These are phyloP conservation scores for Solanum ossicruentum DNA, from an alignment of 257 asterid species.

Conservation along the genomic window DNA sequence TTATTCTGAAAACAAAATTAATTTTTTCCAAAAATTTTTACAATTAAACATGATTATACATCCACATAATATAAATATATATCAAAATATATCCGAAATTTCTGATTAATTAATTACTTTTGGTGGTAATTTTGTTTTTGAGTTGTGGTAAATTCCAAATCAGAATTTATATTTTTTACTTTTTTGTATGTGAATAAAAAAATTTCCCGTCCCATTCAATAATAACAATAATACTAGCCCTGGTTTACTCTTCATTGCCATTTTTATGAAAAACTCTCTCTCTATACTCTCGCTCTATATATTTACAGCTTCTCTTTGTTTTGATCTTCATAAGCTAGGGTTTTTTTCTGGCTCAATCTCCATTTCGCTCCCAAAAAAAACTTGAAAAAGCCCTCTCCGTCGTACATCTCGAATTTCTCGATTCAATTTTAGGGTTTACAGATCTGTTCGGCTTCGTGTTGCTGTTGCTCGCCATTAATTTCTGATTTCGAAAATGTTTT, in stretches of 20 bases:
- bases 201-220: too few species aligned
- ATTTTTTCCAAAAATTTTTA: too few species aligned
- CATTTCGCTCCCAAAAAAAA: not conserved
- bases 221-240: not conserved
- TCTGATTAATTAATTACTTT: too few species aligned
- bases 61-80: too few species aligned
- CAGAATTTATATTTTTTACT: too few species aligned
- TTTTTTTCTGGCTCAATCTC: constrained; percentile 11
- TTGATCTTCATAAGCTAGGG: constrained; percentile 28
- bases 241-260: not conserved
- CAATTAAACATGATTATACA: too few species aligned
- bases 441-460: constrained; percentile 24
- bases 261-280: not conserved
- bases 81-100: too few species aligned
- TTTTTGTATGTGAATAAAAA: too few species aligned
- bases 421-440: constrained; percentile 27
- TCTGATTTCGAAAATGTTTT: constrained; percentile 46
- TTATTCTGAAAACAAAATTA: too few species aligned
- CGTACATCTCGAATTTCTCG: constrained; percentile 11
- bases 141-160: too few species aligned
- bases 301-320: constrained; percentile 16
- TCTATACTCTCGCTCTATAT: constrained; percentile 3
- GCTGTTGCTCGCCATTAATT: not conserved
- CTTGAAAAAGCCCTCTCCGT: not conserved
- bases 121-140: too few species aligned